Percentiles rank a stretch among this genome's conserved stretches.
Evolutionary conservation across 176 grass and related monocot genomes (phyloP).

Genomic region (sorghum (Sorghum bicolor)): DNA sequence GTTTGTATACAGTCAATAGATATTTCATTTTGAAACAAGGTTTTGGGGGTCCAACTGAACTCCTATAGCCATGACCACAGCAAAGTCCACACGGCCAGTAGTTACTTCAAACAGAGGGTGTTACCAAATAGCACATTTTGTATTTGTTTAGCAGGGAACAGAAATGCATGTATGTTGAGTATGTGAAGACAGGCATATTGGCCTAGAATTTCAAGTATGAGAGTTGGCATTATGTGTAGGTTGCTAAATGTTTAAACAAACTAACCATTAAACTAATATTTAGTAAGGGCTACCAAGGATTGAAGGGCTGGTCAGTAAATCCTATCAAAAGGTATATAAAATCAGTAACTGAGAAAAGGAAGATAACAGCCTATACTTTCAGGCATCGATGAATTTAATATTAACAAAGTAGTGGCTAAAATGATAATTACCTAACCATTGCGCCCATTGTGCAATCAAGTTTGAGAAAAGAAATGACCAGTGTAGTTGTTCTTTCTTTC

Average conservation of each 20-base stretch:
- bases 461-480: conserved; percentile 87
- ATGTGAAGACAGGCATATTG: conserved; percentile 3
- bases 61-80: not conserved
- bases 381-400: not conserved
- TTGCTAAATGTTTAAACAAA: conserved; percentile 5
- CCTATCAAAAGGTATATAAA: not conserved
- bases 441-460: conserved; percentile 89
- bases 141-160: not conserved
- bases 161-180: not conserved
- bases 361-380: not conserved
- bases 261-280: not conserved
- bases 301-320: not conserved
- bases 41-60: not conserved
- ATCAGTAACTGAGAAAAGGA: not conserved
- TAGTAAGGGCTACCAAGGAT: not conserved
- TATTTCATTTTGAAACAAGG: not conserved
- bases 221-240: not conserved
- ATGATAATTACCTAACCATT: conserved; percentile 79
- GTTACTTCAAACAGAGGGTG: not conserved
- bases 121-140: not conserved
- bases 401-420: not conserved
- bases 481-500: conserved; percentile 78
- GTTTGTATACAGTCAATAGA: not conserved
- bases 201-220: not conserved
- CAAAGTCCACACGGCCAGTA: not conserved